Base-by-base conservation (phyloP, 106 monocot species). In the Dioscorea dumetorum region DNA sequence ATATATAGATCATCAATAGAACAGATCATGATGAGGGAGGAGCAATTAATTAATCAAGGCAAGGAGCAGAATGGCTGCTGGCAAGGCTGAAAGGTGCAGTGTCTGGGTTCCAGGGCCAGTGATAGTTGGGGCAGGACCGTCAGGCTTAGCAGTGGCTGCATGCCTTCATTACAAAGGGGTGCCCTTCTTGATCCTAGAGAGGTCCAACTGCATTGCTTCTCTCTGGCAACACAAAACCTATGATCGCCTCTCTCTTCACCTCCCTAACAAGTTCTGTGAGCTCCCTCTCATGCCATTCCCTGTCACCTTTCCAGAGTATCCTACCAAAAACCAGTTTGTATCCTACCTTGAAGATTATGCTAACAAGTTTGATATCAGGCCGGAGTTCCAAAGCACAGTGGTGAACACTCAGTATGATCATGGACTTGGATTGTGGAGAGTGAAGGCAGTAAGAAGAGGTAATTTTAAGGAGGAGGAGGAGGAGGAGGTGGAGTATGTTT, bases 141-240 rank as follows among this genome's bases (percentile, higher is more conserved):
- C 83, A 12, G 83, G 83, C 0, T 63, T 84, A 4, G 83, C 83
- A 8, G 79, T 73, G 4, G 75, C 83, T 1, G 83, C 83, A 7
- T 84, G 83, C 49, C 74, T 79, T 17, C 72, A 76, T 60, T 72
- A 58, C 41, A 84, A 66, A 60, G 79, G 79, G 13, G 62, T 84
- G 22, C 59, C 58, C 15, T 79, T 79, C 67, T 19, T 84, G 22
- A 24, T 84, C 48, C 57, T 84, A 11, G 83, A 84, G 76, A 66
- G 83, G 21, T 79, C 83, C 18, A 60, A 70, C 61, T 84, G 83
- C 76, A 76, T 84, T 49, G 83, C 83, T 34, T 79, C 79, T 11
- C 72, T 84, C 5, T 84, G 83, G 83, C 79, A 79, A 41, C 72
- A 68, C 53, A 84, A 61, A 53, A 79, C 79, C 50, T 84, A 84